Conservation (phyloP, 768 basidiomycete species). For the Boletus edulis region DNA sequence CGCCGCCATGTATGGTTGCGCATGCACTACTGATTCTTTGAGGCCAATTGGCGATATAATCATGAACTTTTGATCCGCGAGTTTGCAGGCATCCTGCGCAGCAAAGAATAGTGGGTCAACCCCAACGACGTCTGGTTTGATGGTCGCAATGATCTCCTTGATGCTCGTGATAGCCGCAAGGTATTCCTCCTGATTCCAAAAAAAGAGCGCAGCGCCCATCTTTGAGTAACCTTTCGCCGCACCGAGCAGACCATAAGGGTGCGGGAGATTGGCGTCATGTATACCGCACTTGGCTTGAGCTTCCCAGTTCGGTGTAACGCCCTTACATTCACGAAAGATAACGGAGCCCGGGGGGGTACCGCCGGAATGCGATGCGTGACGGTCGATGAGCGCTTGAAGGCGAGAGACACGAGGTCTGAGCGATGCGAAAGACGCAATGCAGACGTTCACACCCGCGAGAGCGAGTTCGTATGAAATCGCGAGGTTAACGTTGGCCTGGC, state of each 20-base stretch:
- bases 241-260: conserved; percentile 1
- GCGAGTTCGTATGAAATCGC: conserved; percentile 16
- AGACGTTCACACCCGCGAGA: conserved; percentile 5
- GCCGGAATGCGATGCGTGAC: neutral
- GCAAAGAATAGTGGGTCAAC: neutral
- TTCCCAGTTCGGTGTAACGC: neutral
- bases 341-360: neutral
- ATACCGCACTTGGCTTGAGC: neutral
- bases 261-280: neutral
- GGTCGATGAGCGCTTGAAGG: conserved; percentile 3
- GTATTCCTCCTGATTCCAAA: conserved; percentile 10
- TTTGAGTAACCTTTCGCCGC: conserved; percentile 1
- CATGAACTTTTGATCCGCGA: conserved; percentile 1
- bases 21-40: neutral
- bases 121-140: neutral
- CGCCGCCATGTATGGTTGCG: neutral
- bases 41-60: neutral
- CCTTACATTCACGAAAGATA: conserved; percentile 3
- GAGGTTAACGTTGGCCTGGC: conserved; percentile 8
- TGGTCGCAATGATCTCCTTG: conserved; percentile 1
- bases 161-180: neutral
- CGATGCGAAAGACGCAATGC: conserved; percentile 9
- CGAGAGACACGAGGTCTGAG: conserved; percentile 6
- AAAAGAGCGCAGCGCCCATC: neutral
- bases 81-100: conserved; percentile 5